phyloP scores from a whole-genome alignment of 805 yeast species.

The Danielia reshetovae region DNA sequence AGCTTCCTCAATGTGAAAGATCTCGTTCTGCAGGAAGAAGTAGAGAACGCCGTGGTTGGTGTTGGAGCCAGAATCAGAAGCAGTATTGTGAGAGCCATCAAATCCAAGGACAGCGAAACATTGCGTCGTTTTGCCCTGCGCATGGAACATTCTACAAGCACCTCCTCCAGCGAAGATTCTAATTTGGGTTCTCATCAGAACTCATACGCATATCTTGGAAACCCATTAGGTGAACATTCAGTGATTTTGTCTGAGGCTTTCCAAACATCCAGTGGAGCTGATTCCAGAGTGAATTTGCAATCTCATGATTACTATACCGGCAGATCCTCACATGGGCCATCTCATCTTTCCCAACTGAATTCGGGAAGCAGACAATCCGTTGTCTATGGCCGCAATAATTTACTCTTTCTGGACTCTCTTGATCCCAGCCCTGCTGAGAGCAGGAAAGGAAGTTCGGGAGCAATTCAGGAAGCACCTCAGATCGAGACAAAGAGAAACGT shows the following conservation, averaged over 20 bases:
- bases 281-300: conserved; percentile 1
- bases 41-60: conserved; percentile 78
- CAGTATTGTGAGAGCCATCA: conserved; percentile 30
- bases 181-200: conserved; percentile 13
- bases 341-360: conserved; percentile 15
- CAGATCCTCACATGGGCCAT: conserved; percentile 17
- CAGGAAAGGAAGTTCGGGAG: conserved; percentile 20
- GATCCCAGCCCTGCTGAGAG: conserved; percentile 22
- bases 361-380: conserved; percentile 1
- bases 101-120: conserved; percentile 23
- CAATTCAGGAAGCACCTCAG: conserved; percentile 35
- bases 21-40: conserved; percentile 62
- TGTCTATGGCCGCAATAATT: conserved; percentile 1
- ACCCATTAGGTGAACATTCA: conserved; percentile 17
- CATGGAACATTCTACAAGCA: conserved; percentile 24
- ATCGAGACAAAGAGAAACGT: conserved; percentile 44
- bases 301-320: conserved; percentile 1
- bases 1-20: conserved; percentile 26
- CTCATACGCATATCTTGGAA: conserved; percentile 10
- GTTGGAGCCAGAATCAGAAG: conserved; percentile 59
- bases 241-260: conserved; percentile 31
- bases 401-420: conserved; percentile 28
- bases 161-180: conserved; percentile 27
- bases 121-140: conserved; percentile 19
- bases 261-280: conserved; percentile 6